Evolutionary conservation across 345 rosid genomes (phyloP).

Genomic region (Rhodomyrtus tomentosa): DNA sequence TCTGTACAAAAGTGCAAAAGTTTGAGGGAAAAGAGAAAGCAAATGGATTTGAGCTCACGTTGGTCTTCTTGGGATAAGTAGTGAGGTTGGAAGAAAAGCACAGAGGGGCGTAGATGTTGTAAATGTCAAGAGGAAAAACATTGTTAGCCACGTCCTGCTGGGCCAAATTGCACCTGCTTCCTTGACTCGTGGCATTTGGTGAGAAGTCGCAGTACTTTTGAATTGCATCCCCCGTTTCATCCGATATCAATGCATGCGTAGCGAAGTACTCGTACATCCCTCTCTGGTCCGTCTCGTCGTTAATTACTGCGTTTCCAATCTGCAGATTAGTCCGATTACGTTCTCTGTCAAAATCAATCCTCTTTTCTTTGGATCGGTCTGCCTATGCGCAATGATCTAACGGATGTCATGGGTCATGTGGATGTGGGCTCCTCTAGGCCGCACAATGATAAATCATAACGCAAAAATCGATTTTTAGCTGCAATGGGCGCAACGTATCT

Average conservation of each 20-base stretch:
- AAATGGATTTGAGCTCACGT: not conserved
- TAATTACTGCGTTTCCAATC: slow-evolving; percentile 89
- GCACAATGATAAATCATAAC: not conserved
- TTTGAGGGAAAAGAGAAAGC: not conserved
- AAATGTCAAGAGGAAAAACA: slow-evolving; percentile 26
- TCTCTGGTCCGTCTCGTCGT: slow-evolving; percentile 49
- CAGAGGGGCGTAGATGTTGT: slow-evolving; percentile 67
- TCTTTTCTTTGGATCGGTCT: not conserved
- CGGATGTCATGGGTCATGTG: not conserved
- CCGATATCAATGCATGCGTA: slow-evolving; percentile 57
- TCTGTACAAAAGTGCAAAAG: not conserved
- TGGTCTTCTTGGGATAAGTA: slow-evolving; percentile 31
- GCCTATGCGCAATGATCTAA: not conserved
- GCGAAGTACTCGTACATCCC: slow-evolving; percentile 67
- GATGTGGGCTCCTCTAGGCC: not conserved
- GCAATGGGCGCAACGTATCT: not conserved
- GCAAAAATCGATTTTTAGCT: not conserved
- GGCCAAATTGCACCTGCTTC: slow-evolving; percentile 30
- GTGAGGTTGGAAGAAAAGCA: slow-evolving; percentile 49
- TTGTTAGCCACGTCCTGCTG: slow-evolving; percentile 1
- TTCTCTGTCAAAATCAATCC: slow-evolving; percentile 4
- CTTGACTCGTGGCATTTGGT: slow-evolving; percentile 9
- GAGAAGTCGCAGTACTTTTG: slow-evolving; percentile 42
- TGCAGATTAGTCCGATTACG: slow-evolving; percentile 4
- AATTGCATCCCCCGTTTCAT: slow-evolving; percentile 13